Conservation (phyloP, 164 flowering plant genomes). For the Amborella trichopoda region DNA sequence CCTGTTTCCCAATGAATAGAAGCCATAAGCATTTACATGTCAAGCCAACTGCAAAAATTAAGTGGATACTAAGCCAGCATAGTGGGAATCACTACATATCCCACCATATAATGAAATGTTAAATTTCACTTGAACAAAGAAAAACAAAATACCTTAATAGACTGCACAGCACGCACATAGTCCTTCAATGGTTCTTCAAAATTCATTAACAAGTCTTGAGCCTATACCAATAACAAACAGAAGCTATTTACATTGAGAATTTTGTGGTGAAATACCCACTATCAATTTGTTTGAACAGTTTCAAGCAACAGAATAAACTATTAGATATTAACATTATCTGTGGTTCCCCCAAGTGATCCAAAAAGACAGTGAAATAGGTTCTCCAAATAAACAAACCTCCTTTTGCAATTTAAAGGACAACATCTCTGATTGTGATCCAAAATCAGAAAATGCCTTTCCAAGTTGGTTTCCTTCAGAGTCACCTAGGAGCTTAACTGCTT, state of each 20-base stretch:
- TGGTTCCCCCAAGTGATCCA: too few species aligned
- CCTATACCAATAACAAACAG: conserved; percentile 29
- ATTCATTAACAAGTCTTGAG: conserved; percentile 76
- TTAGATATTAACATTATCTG: not conserved
- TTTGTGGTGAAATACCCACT: not conserved
- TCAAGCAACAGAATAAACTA: not conserved
- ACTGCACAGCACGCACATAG: conserved; percentile 93
- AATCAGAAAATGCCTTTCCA: conserved; percentile 89
- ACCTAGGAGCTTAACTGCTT: conserved; percentile 81
- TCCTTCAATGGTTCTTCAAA: conserved; percentile 99
- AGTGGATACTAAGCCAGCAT: too few species aligned
- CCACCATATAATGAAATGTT: too few species aligned
- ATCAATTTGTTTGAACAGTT: too few species aligned
- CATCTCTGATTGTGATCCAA: conserved; percentile 71
- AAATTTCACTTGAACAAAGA: too few species aligned
- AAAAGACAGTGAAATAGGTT: too few species aligned
- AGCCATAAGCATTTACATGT: too few species aligned
- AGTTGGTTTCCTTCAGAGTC: conserved; percentile 73
- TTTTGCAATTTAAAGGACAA: conserved; percentile 71
- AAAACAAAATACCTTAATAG: conserved; percentile 83
- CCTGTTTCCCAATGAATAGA: conserved; percentile 28
- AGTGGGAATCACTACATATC: too few species aligned
- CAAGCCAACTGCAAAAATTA: too few species aligned
- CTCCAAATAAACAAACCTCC: conserved; percentile 52
- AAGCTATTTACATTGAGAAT: not conserved